Evolutionary conservation across 73 alveolate genomes (phyloP).

Genomic region (Paramecium pentaurelia): DNA sequence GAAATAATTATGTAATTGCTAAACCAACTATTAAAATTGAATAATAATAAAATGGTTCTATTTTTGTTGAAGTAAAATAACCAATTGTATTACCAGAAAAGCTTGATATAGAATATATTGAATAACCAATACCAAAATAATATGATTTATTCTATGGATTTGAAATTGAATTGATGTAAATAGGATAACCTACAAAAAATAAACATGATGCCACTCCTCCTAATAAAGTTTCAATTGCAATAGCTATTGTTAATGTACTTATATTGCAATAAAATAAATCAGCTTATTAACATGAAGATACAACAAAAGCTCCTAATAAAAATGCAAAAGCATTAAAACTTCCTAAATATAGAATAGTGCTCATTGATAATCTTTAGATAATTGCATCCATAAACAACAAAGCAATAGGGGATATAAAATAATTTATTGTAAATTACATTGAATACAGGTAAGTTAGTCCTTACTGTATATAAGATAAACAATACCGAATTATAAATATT

Average conservation of each 20-base stretch:
- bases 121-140: constrained; percentile 17
- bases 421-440: not conserved
- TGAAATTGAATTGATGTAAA: not conserved
- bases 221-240: constrained; percentile 4
- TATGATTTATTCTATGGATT: not conserved
- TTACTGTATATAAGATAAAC: not conserved
- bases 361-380: not conserved
- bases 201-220: constrained; percentile 35
- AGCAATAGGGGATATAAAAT: constrained; percentile 3
- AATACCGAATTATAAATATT: not conserved
- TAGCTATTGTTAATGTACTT: not conserved
- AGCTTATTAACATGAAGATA: not conserved
- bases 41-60: constrained; percentile 3
- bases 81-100: not conserved
- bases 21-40: not conserved
- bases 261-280: not conserved
- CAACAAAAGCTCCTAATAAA: constrained; percentile 3
- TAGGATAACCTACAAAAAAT: constrained; percentile 16
- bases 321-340: not conserved
- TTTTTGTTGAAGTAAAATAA: not conserved
- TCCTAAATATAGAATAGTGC: not conserved
- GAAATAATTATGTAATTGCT: not conserved
- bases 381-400: not conserved
- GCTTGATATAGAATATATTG: not conserved
- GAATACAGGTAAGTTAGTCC: not conserved